A percentile compares a stretch with the other conserved stretches of the same genome.
Evolutionary conservation across 192 early-diverging fungal genomes (phyloP).

Genomic region (Chytriomyces sp.): DNA sequence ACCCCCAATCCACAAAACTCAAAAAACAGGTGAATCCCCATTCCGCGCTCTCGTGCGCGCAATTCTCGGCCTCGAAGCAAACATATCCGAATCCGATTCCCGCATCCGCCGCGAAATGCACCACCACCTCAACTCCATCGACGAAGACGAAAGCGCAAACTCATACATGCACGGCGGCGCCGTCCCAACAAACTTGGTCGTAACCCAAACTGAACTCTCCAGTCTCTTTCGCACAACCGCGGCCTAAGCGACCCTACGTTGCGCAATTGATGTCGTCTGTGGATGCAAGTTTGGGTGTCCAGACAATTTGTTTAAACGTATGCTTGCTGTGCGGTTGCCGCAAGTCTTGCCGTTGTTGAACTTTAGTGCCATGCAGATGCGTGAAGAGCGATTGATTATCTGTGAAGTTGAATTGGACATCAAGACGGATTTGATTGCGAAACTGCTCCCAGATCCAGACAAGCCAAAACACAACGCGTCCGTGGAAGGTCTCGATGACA

Average conservation of each 20-base stretch:
- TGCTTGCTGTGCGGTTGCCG: neutral
- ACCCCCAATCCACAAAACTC: no score
- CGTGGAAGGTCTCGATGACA: neutral
- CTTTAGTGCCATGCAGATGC: neutral
- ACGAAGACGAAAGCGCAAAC: neutral
- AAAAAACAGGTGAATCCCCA: no score
- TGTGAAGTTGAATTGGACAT: conserved; percentile 8
- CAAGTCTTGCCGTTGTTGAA: neutral
- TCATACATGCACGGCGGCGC: neutral
- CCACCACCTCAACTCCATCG: neutral
- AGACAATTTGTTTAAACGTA: neutral
- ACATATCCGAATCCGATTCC: no score
- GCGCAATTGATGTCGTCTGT: neutral
- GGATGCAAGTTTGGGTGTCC: conserved; percentile 14
- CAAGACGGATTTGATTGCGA: neutral
- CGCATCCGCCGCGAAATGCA: no score
- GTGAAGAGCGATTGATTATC: neutral
- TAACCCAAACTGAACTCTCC: neutral
- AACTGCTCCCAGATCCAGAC: neutral
- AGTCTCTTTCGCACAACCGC: neutral
- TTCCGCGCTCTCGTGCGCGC: no score
- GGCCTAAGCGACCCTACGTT: neutral
- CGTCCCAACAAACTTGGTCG: neutral
- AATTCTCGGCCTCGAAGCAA: no score
- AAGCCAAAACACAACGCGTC: neutral